Conservation (phyloP, 2,329 filamentous ascomycete species). For the Huntiella bhutanensis region DNA sequence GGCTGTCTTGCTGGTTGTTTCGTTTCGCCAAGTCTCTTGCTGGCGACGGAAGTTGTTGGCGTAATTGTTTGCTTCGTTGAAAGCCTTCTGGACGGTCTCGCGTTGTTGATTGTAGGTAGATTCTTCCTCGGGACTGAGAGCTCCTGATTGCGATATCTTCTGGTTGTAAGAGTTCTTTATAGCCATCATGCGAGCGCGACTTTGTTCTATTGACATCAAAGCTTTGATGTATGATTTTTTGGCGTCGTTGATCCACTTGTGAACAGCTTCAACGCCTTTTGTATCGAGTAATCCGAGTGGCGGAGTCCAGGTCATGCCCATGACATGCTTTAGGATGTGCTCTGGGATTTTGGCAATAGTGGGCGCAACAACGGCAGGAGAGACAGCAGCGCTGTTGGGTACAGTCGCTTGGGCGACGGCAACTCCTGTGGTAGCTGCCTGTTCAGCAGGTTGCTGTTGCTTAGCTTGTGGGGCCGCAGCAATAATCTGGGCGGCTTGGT, state of each 20-base stretch:
- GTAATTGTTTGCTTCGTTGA: conserved; percentile 28
- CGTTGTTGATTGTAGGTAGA: conserved; percentile 25
- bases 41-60: conserved; percentile 29
- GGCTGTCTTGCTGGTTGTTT: conserved; percentile 6
- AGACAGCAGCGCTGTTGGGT: conserved; percentile 13
- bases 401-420: conserved; percentile 12
- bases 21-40: conserved; percentile 19
- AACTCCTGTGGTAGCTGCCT: background rate
- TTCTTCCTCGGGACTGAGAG: conserved; percentile 28
- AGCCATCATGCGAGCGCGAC: conserved; percentile 22
- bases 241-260: conserved; percentile 29
- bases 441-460: conserved; percentile 7
- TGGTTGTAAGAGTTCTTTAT: conserved; percentile 26
- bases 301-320: conserved; percentile 27
- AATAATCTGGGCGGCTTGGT: conserved; percentile 12
- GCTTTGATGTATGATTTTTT: conserved; percentile 29
- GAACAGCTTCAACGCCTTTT: conserved; percentile 22
- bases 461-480: conserved; percentile 7
- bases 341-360: conserved; percentile 21
- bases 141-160: conserved; percentile 22
- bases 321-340: conserved; percentile 28
- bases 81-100: conserved; percentile 25
- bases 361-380: conserved; percentile 12
- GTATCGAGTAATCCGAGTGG: conserved; percentile 25
- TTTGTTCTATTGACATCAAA: conserved; percentile 30